These are phyloP conservation scores for Trametes cingulata DNA, from an alignment of 768 basidiomycete species.

Conservation along the genomic window DNA sequence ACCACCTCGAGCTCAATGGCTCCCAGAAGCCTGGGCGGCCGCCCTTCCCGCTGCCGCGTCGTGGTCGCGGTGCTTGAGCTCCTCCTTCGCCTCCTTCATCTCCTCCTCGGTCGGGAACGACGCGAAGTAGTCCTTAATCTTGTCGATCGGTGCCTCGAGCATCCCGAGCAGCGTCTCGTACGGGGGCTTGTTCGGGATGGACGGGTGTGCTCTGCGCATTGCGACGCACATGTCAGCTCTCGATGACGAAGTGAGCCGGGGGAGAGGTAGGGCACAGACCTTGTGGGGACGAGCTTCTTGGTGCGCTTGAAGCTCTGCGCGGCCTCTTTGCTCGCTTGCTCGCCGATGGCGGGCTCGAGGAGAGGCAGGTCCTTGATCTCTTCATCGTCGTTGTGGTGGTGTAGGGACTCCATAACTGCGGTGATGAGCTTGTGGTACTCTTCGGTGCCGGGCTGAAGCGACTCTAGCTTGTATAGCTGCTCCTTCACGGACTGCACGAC, in stretches of 20 bases:
- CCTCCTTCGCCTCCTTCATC: conserved; percentile 40
- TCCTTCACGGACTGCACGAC: conserved; percentile 37
- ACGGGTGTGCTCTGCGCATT: conserved; percentile 46
- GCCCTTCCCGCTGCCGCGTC: conserved; percentile 28
- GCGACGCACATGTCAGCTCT: background rate
- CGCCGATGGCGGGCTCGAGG: conserved; percentile 49
- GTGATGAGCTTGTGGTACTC: conserved; percentile 47
- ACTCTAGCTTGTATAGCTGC: conserved; percentile 49
- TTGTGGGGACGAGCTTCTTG: conserved; percentile 64
- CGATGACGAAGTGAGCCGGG: background rate
- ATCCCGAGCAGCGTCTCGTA: conserved; percentile 60
- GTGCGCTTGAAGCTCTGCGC: conserved; percentile 52
- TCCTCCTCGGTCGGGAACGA: conserved; percentile 57
- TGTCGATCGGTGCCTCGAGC: conserved; percentile 57
- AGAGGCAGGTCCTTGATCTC: conserved; percentile 57
- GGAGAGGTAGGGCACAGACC: conserved; percentile 40
- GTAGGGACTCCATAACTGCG: conserved; percentile 48
- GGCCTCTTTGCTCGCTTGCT: conserved; percentile 44
- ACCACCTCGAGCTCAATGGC: too few relatives aligned
- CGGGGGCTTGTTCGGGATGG: conserved; percentile 56
- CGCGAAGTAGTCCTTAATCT: conserved; percentile 55
- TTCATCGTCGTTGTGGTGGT: conserved; percentile 57
- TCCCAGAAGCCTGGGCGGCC: too few relatives aligned
- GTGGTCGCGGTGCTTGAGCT: conserved; percentile 34
- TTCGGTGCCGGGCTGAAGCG: conserved; percentile 40